phyloP scores from a whole-genome alignment of 495 filamentous ascomycete species.

The Aspergillus cavernicola region DNA sequence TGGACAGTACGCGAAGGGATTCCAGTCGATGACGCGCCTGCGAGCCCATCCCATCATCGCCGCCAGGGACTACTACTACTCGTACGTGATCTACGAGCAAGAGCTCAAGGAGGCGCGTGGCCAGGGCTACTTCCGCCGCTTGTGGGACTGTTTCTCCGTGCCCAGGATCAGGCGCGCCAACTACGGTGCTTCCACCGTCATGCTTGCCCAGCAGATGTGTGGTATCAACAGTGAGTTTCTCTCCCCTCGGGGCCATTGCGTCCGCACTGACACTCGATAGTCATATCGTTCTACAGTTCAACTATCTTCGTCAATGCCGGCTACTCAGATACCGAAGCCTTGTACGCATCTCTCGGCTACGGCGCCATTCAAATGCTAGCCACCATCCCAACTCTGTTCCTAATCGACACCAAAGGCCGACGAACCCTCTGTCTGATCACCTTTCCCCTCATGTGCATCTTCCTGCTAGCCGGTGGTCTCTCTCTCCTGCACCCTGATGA shows the following conservation, averaged over 20 bases:
- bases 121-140: slow-evolving; percentile 50
- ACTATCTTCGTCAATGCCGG: slow-evolving; percentile 65
- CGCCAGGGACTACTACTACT: slow-evolving; percentile 36
- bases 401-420: slow-evolving; percentile 76
- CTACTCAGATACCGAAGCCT: slow-evolving; percentile 48
- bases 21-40: slow-evolving; percentile 53
- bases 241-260: slow-evolving; percentile 1
- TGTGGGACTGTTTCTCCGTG: slow-evolving; percentile 59
- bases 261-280: slow-evolving; percentile 20
- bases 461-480: slow-evolving; percentile 66
- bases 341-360: slow-evolving; percentile 65
- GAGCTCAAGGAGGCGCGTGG: slow-evolving; percentile 39
- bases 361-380: slow-evolving; percentile 66
- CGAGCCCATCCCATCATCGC: slow-evolving; percentile 43
- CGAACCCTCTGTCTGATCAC: slow-evolving; percentile 57
- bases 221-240: slow-evolving; percentile 44
- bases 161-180: slow-evolving; percentile 62
- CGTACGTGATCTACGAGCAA: slow-evolving; percentile 54
- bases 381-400: slow-evolving; percentile 64
- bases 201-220: slow-evolving; percentile 52
- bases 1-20: slow-evolving; percentile 45
- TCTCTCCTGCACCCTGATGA: slow-evolving; percentile 39
- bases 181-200: slow-evolving; percentile 59
- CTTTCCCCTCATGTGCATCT: slow-evolving; percentile 73
- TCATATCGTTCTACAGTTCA: slow-evolving; percentile 81